Evolutionary conservation across 345 rosid species (phyloP).

Genomic region (Gossypioides kirkii): DNA sequence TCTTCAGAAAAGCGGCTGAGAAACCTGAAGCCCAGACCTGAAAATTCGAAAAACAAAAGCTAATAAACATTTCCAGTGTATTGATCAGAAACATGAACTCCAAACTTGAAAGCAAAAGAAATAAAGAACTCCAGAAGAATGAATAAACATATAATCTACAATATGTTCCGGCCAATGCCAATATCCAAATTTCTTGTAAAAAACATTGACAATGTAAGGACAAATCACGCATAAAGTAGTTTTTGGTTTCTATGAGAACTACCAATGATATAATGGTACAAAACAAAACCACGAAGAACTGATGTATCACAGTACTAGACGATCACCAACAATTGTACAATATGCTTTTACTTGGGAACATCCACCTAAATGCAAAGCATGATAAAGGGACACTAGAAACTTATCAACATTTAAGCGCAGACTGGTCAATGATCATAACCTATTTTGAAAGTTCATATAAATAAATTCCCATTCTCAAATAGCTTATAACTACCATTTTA

Average conservation of each 20-base stretch:
- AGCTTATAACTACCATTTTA: background rate
- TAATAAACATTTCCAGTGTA: background rate
- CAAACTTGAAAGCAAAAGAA: slow-evolving; percentile 6
- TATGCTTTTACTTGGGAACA: background rate
- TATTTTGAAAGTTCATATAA: background rate
- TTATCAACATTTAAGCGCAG: background rate
- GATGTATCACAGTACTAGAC: background rate
- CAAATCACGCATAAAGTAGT: background rate
- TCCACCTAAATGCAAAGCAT: background rate
- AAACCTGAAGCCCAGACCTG: slow-evolving; percentile 99
- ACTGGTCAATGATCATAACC: background rate
- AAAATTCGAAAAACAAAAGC: background rate
- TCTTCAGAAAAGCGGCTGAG: slow-evolving; percentile 92
- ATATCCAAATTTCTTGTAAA: background rate
- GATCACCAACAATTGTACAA: background rate
- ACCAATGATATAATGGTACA: background rate
- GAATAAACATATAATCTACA: background rate
- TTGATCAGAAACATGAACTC: background rate
- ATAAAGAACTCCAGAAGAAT: background rate
- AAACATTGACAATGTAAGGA: background rate
- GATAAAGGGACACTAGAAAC: background rate
- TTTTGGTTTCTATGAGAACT: background rate
- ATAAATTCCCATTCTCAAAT: background rate
- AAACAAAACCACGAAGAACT: background rate
- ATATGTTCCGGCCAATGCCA: background rate